Evolutionary conservation across 148 eudicot genomes (phyloP).

Genomic region (Bassia scoparia): DNA sequence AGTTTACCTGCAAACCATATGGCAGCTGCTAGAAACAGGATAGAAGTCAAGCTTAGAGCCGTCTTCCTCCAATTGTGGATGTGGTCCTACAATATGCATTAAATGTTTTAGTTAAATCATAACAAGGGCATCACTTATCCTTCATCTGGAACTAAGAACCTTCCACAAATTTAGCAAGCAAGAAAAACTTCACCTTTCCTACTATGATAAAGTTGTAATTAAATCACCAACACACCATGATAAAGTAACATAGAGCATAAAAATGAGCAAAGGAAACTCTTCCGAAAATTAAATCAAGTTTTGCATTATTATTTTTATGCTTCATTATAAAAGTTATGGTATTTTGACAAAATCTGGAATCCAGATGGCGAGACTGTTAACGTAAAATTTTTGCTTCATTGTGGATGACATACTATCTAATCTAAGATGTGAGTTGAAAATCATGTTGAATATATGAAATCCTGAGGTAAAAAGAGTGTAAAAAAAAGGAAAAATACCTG

Average conservation of each 20-base stretch:
- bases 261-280: too few relatives aligned
- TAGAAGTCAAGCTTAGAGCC: constrained; percentile 58
- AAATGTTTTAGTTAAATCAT: not conserved
- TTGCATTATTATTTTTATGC: too few relatives aligned
- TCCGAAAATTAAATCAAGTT: too few relatives aligned
- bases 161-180: too few relatives aligned
- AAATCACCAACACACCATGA: too few relatives aligned
- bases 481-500: constrained; percentile 44
- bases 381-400: not conserved
- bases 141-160: not conserved
- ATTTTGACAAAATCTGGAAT: not conserved
- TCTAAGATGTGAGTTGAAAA: not conserved
- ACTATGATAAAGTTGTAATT: too few relatives aligned
- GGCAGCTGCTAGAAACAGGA: constrained; percentile 76
- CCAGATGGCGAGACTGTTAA: not conserved
- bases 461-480: not conserved
- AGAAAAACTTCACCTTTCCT: too few relatives aligned
- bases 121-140: not conserved
- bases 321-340: not conserved
- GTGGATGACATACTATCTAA: not conserved
- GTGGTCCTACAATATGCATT: constrained; percentile 53
- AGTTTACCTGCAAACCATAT: constrained; percentile 74
- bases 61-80: constrained; percentile 81
- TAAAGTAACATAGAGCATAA: too few relatives aligned
- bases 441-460: not conserved